Evolutionary conservation across 345 rosid genomes (phyloP).

Genomic region (Syzygium oleosum): DNA sequence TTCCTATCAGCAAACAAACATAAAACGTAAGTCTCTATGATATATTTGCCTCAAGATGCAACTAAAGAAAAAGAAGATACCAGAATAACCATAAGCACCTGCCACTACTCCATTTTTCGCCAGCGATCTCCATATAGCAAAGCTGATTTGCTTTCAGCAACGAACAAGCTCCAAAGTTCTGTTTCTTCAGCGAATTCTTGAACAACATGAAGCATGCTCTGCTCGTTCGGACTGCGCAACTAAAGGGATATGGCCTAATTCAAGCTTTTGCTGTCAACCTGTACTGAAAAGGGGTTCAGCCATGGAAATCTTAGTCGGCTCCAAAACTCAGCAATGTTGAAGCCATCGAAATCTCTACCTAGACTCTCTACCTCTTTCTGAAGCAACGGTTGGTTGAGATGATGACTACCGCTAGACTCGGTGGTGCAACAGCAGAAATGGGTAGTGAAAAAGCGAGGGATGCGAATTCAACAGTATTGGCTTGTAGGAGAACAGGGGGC

Average conservation of each 20-base stretch:
- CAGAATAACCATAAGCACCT: slow-evolving; percentile 19
- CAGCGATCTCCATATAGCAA: slow-evolving; percentile 38
- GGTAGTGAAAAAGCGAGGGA: slow-evolving; percentile 25
- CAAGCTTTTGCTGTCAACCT: slow-evolving; percentile 35
- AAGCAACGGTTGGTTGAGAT: slow-evolving; percentile 26
- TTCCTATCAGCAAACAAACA: slow-evolving; percentile 20
- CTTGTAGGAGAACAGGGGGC: slow-evolving; percentile 16
- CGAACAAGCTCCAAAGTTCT: slow-evolving; percentile 16
- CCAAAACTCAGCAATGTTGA: slow-evolving; percentile 32
- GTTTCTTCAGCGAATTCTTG: slow-evolving; percentile 30
- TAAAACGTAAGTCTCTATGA: background rate
- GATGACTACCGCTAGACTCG: background rate
- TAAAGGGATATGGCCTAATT: slow-evolving; percentile 34
- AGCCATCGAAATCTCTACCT: slow-evolving; percentile 3
- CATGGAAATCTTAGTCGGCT: slow-evolving; percentile 34
- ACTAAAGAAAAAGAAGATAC: background rate
- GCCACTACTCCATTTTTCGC: slow-evolving; percentile 43
- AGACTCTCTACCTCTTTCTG: slow-evolving; percentile 6
- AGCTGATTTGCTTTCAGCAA: slow-evolving; percentile 23
- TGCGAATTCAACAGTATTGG: slow-evolving; percentile 18
- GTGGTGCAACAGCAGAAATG: slow-evolving; percentile 13
- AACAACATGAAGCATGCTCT: slow-evolving; percentile 29
- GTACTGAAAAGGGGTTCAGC: slow-evolving; percentile 42
- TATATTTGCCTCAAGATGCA: background rate
- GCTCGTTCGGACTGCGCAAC: slow-evolving; percentile 50